phyloP scores from a whole-genome alignment of 192 early-diverging fungal genomes.

The Coemansia sp. region DNA sequence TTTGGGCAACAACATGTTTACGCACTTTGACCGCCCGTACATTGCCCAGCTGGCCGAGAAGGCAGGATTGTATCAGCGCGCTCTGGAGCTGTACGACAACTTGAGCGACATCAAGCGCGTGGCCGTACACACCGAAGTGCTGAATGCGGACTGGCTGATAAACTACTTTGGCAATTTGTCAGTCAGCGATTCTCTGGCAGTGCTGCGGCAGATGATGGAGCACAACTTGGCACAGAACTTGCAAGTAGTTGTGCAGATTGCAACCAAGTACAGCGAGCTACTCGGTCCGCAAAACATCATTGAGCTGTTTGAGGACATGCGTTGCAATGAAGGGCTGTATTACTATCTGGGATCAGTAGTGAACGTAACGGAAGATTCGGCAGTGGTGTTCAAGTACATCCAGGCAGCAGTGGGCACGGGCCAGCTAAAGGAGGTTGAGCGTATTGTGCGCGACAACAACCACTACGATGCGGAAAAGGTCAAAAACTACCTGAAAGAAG shows the following conservation, averaged over 20 bases:
- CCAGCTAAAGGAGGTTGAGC: slow-evolving; percentile 96
- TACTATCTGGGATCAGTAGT: slow-evolving; percentile 96
- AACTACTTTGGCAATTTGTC: slow-evolving; percentile 94
- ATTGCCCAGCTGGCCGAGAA: slow-evolving; percentile 95
- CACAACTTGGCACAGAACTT: slow-evolving; percentile 93
- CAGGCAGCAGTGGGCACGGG: slow-evolving; percentile 90
- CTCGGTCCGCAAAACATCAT: slow-evolving; percentile 86
- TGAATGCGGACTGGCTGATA: slow-evolving; percentile 90
- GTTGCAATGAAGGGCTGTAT: slow-evolving; percentile 93
- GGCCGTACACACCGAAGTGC: slow-evolving; percentile 76
- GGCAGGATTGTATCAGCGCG: slow-evolving; percentile 93
- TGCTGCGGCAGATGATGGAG: slow-evolving; percentile 89
- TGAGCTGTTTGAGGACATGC: slow-evolving; percentile 86
- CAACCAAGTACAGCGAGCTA: slow-evolving; percentile 96
- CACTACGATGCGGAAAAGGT: slow-evolving; percentile 97
- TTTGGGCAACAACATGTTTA: slow-evolving; percentile 92
- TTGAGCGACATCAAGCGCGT: slow-evolving; percentile 95
- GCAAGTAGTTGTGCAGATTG: slow-evolving; percentile 91
- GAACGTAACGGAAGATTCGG: slow-evolving; percentile 90
- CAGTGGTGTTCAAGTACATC: slow-evolving; percentile 99
- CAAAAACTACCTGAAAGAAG: slow-evolving; percentile 99
- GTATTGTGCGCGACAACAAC: slow-evolving; percentile 94
- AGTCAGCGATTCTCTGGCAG: slow-evolving; percentile 95
- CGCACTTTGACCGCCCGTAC: slow-evolving; percentile 89
- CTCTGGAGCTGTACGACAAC: slow-evolving; percentile 96